Evolutionary conservation across 1,284 basidiomycete species (phyloP).

Genomic region (Ustilago trichophora): DNA sequence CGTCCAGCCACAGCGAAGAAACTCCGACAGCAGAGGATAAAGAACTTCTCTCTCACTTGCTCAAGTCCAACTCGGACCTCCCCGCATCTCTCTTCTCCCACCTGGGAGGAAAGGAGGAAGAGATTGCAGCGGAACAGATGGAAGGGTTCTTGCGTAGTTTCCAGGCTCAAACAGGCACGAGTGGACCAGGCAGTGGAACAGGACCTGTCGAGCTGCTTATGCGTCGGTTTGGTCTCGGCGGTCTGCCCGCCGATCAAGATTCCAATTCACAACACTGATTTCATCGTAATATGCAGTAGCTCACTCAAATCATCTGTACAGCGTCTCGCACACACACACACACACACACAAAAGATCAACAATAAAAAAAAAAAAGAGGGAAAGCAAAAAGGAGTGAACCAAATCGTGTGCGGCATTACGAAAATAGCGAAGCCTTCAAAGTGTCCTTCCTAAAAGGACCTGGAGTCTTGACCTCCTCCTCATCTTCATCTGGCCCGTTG

Average conservation of each 20-base stretch:
- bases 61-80: constrained; percentile 19
- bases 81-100: constrained; percentile 11
- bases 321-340: too few species aligned
- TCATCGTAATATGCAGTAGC: too few species aligned
- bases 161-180: constrained; percentile 21
- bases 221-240: constrained; percentile 31
- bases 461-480: constrained; percentile 25
- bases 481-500: constrained; percentile 2
- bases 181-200: constrained; percentile 1
- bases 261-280: too few species aligned
- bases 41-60: constrained; percentile 30
- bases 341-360: too few species aligned
- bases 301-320: too few species aligned
- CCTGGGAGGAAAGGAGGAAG: background rate
- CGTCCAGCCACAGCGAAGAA: too few species aligned
- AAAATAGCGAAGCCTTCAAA: constrained; percentile 13
- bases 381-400: too few species aligned
- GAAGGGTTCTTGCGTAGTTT: constrained; percentile 29
- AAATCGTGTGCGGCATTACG: too few species aligned
- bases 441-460: constrained; percentile 34
- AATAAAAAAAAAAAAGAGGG: too few species aligned
- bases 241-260: constrained; percentile 32
- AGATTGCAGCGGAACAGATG: constrained; percentile 10
- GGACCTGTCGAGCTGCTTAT: constrained; percentile 38
- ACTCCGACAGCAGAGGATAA: too few species aligned